These are phyloP conservation scores for Deuterostichococcus epilithicus DNA, from an alignment of 139 green algal genomes.

Conservation along the genomic window DNA sequence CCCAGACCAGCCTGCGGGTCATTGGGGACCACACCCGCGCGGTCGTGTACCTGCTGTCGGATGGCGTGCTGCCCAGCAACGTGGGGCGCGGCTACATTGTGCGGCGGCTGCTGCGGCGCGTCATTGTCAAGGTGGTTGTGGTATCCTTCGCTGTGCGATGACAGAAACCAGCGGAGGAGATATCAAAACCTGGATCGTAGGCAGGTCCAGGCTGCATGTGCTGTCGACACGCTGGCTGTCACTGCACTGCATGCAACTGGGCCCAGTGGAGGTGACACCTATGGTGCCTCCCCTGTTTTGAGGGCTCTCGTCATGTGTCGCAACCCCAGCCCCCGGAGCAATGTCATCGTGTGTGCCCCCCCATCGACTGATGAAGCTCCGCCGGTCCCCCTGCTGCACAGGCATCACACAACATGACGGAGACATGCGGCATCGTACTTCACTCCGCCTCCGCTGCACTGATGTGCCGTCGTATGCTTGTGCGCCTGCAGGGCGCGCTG, in stretches of 20 bases:
- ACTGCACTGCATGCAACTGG: background rate
- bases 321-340: too few species aligned
- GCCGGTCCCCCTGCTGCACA: background rate
- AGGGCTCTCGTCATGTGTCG: too few species aligned
- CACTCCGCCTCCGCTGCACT: constrained; percentile 60
- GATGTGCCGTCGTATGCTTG: too few species aligned
- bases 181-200: background rate
- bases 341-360: too few species aligned
- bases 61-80: constrained; percentile 85
- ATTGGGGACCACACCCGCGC: constrained; percentile 83
- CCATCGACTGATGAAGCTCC: too few species aligned
- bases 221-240: too few species aligned
- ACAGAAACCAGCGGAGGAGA: background rate
- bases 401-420: background rate
- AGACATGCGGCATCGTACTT: constrained; percentile 54
- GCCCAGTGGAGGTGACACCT: too few species aligned
- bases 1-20: constrained; percentile 59
- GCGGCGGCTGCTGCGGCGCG: constrained; percentile 73
- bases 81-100: constrained; percentile 88
- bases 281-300: too few species aligned
- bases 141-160: background rate
- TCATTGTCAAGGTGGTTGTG: constrained; percentile 69
- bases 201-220: too few species aligned
- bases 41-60: constrained; percentile 80
- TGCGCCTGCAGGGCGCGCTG: constrained; percentile 52